Percentiles rank a stretch among this genome's conserved stretches.
phyloP scores from a whole-genome alignment of 2,329 filamentous ascomycete genomes.

The Curvularia eragrostidis region DNA sequence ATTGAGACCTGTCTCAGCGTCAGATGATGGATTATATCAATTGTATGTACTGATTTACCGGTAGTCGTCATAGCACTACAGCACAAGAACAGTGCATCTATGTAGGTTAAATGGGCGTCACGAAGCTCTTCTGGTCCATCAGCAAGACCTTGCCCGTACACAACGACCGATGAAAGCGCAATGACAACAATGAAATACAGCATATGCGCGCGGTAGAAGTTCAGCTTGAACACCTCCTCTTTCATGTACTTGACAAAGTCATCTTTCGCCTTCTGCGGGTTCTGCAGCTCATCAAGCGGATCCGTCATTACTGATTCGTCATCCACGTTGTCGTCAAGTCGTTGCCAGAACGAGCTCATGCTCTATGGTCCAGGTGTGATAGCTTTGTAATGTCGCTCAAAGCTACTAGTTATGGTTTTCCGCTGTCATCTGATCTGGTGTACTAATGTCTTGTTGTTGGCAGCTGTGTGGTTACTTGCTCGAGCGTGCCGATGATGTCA shows the following conservation, averaged over 20 bases:
- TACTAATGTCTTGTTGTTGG: slow-evolving; percentile 1
- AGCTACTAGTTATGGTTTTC: not conserved
- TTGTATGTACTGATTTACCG: slow-evolving; percentile 11
- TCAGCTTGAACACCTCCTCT: slow-evolving; percentile 25
- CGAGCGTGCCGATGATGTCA: slow-evolving; percentile 10
- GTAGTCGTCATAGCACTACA: slow-evolving; percentile 44
- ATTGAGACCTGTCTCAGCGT: slow-evolving; percentile 31
- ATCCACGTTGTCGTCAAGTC: slow-evolving; percentile 12
- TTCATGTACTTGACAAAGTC: slow-evolving; percentile 28
- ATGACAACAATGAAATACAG: slow-evolving; percentile 41
- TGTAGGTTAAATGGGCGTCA: slow-evolving; percentile 31
- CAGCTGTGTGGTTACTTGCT: slow-evolving; percentile 7
- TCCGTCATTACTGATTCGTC: slow-evolving; percentile 20
- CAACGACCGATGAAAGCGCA: slow-evolving; percentile 33
- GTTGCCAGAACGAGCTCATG: slow-evolving; percentile 15
- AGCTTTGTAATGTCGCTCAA: slow-evolving; percentile 5
- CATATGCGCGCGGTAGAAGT: slow-evolving; percentile 41
- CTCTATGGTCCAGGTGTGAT: not conserved
- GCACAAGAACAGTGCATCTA: slow-evolving; percentile 38
- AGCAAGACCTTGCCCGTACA: slow-evolving; percentile 39
- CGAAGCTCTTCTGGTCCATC: slow-evolving; percentile 29
- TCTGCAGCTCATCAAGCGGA: slow-evolving; percentile 25
- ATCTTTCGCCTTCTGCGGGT: slow-evolving; percentile 26
- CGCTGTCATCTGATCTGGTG: not conserved
- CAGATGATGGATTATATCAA: not conserved